A percentile compares a stretch with the other conserved stretches of the same genome.
These are phyloP conservation scores for Clitopilus passeckerianus DNA, from an alignment of 768 basidiomycete species.

Conservation along the genomic window DNA sequence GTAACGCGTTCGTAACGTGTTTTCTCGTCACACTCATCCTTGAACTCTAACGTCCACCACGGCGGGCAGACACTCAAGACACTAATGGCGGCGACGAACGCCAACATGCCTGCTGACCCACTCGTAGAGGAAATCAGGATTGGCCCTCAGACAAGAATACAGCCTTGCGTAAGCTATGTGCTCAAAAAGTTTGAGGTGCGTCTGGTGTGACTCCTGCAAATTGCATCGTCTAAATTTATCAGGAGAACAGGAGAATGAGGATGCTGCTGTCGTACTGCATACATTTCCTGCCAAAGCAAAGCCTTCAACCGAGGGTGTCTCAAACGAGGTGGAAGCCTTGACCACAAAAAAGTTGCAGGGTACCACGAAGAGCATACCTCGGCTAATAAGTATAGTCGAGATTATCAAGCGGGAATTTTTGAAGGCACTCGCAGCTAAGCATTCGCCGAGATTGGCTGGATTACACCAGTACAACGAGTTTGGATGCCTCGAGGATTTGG, in stretches of 20 bases:
- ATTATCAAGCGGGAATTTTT: slow-evolving; percentile 82
- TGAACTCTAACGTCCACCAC: not conserved
- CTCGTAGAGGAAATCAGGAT: slow-evolving; percentile 35
- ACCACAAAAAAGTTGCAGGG: slow-evolving; percentile 15
- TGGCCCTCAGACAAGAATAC: slow-evolving; percentile 51
- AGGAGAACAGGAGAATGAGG: slow-evolving; percentile 37
- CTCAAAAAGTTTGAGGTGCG: slow-evolving; percentile 50
- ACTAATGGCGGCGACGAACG: not conserved
- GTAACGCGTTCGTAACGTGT: not conserved
- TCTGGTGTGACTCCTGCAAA: not conserved
- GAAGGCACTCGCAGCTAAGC: slow-evolving; percentile 39
- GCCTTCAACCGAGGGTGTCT: slow-evolving; percentile 2
- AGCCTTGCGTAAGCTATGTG: slow-evolving; percentile 45
- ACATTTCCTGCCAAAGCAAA: slow-evolving; percentile 37
- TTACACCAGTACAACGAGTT: slow-evolving; percentile 78
- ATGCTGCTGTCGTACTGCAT: slow-evolving; percentile 49
- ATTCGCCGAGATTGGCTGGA: slow-evolving; percentile 39
- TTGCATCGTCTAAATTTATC: not conserved
- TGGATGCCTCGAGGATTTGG: slow-evolving; percentile 45
- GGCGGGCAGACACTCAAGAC: not conserved
- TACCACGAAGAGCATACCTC: slow-evolving; percentile 43
- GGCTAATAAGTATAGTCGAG: slow-evolving; percentile 74
- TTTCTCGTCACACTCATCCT: not conserved
- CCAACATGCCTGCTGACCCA: not conserved
- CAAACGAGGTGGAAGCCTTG: slow-evolving; percentile 3